A percentile compares a stretch with the other conserved stretches of the same genome.
These are phyloP conservation scores for Nakazawaea wickerhamii DNA, from an alignment of 805 yeast genomes.

Conservation along the genomic window DNA sequence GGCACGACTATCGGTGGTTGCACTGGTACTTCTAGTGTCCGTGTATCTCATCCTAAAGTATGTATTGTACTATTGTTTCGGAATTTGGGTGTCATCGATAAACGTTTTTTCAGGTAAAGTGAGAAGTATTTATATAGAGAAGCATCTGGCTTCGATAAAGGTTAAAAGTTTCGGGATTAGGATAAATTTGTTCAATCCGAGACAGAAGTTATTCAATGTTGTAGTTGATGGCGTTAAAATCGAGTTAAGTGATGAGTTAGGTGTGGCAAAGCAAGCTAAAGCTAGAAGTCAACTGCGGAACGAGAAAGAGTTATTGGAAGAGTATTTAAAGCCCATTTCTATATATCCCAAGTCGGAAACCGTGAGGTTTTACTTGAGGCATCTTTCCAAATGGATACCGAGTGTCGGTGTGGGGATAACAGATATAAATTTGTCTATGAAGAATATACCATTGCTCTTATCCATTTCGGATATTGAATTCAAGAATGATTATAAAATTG, in stretches of 20 bases:
- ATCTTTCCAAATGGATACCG: slow-evolving; percentile 19
- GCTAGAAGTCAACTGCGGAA: neutral
- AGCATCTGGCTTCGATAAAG: slow-evolving; percentile 8
- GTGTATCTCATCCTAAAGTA: slow-evolving; percentile 1
- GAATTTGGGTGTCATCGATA: slow-evolving; percentile 23
- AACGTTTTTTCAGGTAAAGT: slow-evolving; percentile 24
- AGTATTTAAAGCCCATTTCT: slow-evolving; percentile 14
- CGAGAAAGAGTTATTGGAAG: neutral
- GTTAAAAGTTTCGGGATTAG: slow-evolving; percentile 10
- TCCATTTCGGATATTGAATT: slow-evolving; percentile 1
- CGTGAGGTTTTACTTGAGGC: slow-evolving; percentile 13
- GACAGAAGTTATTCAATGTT: slow-evolving; percentile 15
- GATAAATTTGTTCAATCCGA: slow-evolving; percentile 14
- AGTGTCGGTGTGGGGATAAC: slow-evolving; percentile 18
- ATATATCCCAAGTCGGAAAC: slow-evolving; percentile 16
- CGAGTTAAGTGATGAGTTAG: neutral
- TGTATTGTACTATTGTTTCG: slow-evolving; percentile 15
- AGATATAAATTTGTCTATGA: slow-evolving; percentile 11
- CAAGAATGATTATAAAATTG: slow-evolving; percentile 8
- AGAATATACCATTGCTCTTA: neutral
- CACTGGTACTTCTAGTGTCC: neutral
- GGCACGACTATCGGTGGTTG: neutral
- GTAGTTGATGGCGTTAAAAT: slow-evolving; percentile 10
- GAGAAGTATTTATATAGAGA: slow-evolving; percentile 14
- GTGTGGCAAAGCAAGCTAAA: slow-evolving; percentile 12